Evolutionary conservation across 257 asterid species (phyloP).

Genomic region (Cynanchum wilfordii): DNA sequence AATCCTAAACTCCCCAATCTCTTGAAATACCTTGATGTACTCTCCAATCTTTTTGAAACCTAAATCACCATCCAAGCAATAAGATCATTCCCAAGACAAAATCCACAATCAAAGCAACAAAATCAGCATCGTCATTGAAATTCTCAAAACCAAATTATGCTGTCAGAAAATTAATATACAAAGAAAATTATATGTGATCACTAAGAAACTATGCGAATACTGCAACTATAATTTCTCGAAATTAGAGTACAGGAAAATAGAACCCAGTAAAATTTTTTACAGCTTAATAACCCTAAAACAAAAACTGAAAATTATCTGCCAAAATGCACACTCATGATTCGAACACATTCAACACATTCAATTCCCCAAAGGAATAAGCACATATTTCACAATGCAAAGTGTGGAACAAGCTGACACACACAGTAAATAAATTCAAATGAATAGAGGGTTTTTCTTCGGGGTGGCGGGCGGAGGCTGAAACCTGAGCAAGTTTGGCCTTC

Average conservation of each 20-base stretch:
- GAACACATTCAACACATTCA: constrained; percentile 13
- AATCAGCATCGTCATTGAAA: neutral
- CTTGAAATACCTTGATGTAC: constrained; percentile 77
- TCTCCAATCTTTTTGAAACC: constrained; percentile 89
- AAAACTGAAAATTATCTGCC: constrained; percentile 21
- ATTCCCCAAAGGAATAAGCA: neutral
- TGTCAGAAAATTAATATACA: neutral
- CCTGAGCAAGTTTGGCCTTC: constrained; percentile 89
- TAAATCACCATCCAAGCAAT: constrained; percentile 25
- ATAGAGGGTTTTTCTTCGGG: neutral
- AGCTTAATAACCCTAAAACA: constrained; percentile 33
- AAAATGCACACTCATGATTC: constrained; percentile 4
- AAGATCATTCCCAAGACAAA: neutral
- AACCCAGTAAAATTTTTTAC: constrained; percentile 8
- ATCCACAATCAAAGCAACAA: neutral
- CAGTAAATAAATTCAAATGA: neutral
- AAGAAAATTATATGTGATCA: neutral
- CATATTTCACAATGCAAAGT: constrained; percentile 3
- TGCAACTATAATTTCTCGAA: neutral
- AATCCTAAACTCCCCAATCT: constrained; percentile 93
- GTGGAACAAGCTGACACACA: constrained; percentile 1
- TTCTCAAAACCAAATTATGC: neutral
- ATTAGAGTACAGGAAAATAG: neutral
- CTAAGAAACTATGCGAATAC: neutral
- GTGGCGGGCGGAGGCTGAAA: constrained; percentile 18